Base-by-base conservation (phyloP, 306 rosid genomes). In the Senna siamea region DNA sequence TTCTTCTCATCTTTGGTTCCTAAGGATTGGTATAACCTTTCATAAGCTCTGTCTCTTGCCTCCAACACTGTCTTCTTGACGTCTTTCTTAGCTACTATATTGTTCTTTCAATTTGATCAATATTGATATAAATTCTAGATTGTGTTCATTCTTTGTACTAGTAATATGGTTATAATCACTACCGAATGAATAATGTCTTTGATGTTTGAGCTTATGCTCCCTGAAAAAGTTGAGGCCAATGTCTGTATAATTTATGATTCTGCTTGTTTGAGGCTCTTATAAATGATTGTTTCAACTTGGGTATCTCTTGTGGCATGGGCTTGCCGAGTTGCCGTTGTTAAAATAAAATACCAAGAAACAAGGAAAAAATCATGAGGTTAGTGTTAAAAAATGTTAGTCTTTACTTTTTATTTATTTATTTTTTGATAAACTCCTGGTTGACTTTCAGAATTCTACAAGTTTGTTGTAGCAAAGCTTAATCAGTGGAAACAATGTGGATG, bases 301-400 rank as follows among this genome's bases (percentile, higher is more conserved):
- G 56, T 20, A 54, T 35, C 44, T 61, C 63, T 41, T 62, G 19
- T 66, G 62, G 46, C 12, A 34, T 54, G 68, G 30, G 70, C 23
- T 60, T 68, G n/a, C n/a, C n/a, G n/a, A n/a, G n/a, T n/a, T n/a
- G 37, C 57, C 58, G 48, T 75, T 26, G 10, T 55, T 17, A 18
- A 62, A 4, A 62, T 65, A 43, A 19, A 43, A 41, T 5, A 41
- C 20, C 9, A 13, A 41, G 70, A 30, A 46, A 70, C 35, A 37
- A 54, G 23, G n/a, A 51, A 43, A 73, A 50, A 60, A 13, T 12
- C 28, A 35, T 32, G 9, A 30, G 78, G 41, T 52, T 30, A 34
- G 11, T 47, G 32, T 69, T 68, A 63, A 22, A 35, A 66, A 57
- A 78, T 78, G 52, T 54, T 34, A 17, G 9, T 59, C 63, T 7